phyloP scores from a whole-genome alignment of 331 rosid species.

The Pyrus hybrid region DNA sequence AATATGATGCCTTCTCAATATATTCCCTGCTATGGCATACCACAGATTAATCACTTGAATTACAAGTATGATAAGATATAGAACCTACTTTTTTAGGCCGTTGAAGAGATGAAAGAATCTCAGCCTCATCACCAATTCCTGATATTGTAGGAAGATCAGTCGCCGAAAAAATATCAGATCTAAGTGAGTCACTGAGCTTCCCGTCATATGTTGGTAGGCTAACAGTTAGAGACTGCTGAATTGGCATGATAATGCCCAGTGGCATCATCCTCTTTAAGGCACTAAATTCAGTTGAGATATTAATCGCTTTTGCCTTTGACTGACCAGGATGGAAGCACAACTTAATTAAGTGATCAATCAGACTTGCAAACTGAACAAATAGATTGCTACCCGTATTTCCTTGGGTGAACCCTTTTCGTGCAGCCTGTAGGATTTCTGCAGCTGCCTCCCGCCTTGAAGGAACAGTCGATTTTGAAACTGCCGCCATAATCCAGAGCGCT shows the following conservation, averaged over 20 bases:
- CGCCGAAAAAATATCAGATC: conserved; percentile 64
- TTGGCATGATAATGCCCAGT: conserved; percentile 88
- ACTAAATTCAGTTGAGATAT: conserved; percentile 83
- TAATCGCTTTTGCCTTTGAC: conserved; percentile 66
- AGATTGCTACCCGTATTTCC: conserved; percentile 68
- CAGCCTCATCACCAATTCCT: conserved; percentile 95
- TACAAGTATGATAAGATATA: not conserved
- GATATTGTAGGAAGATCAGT: conserved; percentile 86
- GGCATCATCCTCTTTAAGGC: conserved; percentile 99
- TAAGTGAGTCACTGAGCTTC: conserved; percentile 44
- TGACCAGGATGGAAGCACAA: conserved; percentile 92
- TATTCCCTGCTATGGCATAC: not conserved
- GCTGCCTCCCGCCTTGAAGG: conserved; percentile 95
- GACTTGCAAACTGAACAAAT: conserved; percentile 82
- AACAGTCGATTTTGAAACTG: conserved; percentile 94
- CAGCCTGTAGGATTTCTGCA: conserved; percentile 85
- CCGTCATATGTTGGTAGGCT: conserved; percentile 74
- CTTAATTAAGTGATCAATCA: conserved; percentile 86
- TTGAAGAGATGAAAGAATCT: conserved; percentile 95
- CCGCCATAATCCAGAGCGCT: conserved; percentile 97
- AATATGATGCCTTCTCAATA: not conserved
- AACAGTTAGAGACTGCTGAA: conserved; percentile 83
- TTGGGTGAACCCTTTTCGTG: conserved; percentile 60
- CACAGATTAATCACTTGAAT: conserved; percentile 5
- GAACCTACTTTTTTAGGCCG: conserved; percentile 81